phyloP scores from a whole-genome alignment of 208 protist genomes.

The Phytomonas serpens region DNA sequence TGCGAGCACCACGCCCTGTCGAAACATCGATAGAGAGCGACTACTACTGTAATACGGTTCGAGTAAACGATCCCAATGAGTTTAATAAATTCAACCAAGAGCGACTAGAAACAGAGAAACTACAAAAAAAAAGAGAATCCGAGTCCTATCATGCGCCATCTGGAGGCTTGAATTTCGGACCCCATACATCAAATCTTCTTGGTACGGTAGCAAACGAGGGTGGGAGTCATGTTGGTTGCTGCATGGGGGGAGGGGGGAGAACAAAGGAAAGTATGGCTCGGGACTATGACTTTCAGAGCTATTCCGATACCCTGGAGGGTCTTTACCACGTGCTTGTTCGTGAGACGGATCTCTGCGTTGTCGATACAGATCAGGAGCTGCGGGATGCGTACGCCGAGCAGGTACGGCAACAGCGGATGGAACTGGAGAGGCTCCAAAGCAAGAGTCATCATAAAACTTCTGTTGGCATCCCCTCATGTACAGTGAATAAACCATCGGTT shows the following conservation, averaged over 20 bases:
- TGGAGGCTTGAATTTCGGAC: neutral
- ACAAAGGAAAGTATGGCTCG: neutral
- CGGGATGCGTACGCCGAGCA: constrained; percentile 43
- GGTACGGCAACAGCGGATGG: constrained; percentile 24
- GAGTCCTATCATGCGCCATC: constrained; percentile 2
- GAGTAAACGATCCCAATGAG: constrained; percentile 22
- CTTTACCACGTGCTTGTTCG: constrained; percentile 52
- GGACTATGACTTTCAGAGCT: constrained; percentile 40
- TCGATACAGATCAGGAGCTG: constrained; percentile 52
- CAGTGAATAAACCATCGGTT: neutral
- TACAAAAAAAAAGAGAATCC: neutral
- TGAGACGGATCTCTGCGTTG: constrained; percentile 59
- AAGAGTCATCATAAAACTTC: constrained; percentile 1
- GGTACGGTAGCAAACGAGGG: neutral
- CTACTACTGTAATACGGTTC: constrained; percentile 53
- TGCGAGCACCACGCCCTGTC: constrained; percentile 35
- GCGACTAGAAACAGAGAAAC: constrained; percentile 10
- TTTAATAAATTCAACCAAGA: constrained; percentile 23
- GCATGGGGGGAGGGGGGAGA: no score
- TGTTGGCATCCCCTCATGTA: neutral
- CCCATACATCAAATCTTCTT: neutral
- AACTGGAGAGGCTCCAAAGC: constrained; percentile 15
- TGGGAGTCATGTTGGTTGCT: neutral
- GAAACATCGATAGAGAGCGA: constrained; percentile 35
- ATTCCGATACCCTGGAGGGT: constrained; percentile 45